Conservation (phyloP, 345 rosid species). For the Euphorbia lathyris region DNA sequence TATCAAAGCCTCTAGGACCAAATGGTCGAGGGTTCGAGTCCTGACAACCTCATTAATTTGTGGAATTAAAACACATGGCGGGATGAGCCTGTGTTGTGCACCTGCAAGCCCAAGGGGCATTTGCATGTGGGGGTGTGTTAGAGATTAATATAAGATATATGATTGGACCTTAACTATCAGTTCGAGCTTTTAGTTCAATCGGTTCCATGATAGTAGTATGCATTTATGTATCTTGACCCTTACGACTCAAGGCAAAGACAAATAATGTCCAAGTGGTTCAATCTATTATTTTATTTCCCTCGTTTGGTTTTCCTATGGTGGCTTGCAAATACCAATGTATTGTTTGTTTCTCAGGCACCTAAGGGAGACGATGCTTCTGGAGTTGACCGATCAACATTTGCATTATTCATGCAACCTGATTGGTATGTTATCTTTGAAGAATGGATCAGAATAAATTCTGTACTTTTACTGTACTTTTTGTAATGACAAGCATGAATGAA, state of each 20-base stretch:
- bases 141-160: too few species aligned
- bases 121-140: too few species aligned
- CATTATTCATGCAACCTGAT: slow-evolving; percentile 96
- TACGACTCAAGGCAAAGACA: not conserved
- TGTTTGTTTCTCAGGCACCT: slow-evolving; percentile 56
- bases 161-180: too few species aligned
- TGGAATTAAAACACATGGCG: too few species aligned
- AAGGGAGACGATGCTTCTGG: slow-evolving; percentile 61
- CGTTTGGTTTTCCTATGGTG: not conserved
- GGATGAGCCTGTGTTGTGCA: too few species aligned
- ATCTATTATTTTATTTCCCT: not conserved
- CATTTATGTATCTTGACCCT: too few species aligned
- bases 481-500: not conserved
- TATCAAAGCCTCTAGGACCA: too few species aligned
- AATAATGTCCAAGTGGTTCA: not conserved
- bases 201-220: too few species aligned
- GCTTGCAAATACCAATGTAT: not conserved
- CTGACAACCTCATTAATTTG: too few species aligned
- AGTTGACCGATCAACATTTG: slow-evolving; percentile 80
- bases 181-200: too few species aligned
- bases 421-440: slow-evolving; percentile 43
- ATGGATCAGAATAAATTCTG: not conserved
- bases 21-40: too few species aligned
- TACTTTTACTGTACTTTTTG: not conserved
- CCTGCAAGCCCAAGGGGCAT: too few species aligned